Conservation (phyloP, 179 eudicot species). For the Pouteria campechiana region DNA sequence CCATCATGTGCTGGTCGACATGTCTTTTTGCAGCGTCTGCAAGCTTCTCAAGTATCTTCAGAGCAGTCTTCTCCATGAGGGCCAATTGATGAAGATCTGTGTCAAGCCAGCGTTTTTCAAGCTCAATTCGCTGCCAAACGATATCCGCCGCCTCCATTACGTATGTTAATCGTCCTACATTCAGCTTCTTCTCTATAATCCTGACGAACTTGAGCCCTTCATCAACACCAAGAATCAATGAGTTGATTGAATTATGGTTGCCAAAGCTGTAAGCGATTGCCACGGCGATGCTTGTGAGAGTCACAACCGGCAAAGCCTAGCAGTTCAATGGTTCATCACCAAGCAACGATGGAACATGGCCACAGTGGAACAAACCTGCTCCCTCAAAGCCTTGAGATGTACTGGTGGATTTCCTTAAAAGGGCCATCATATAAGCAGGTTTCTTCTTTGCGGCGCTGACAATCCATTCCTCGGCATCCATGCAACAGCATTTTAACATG, state of each 20-base stretch:
- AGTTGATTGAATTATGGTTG: neutral
- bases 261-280: slow-evolving; percentile 9
- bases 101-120: slow-evolving; percentile 5
- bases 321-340: slow-evolving; percentile 11
- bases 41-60: slow-evolving; percentile 1
- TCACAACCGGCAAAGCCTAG: slow-evolving; percentile 17
- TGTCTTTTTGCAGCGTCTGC: neutral
- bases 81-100: neutral
- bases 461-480: slow-evolving; percentile 1
- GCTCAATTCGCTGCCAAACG: slow-evolving; percentile 5
- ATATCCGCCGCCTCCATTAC: neutral
- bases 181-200: slow-evolving; percentile 2
- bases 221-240: slow-evolving; percentile 3
- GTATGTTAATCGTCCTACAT: neutral
- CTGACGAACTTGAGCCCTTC: slow-evolving; percentile 2
- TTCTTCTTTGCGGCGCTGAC: slow-evolving; percentile 5
- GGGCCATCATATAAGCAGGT: slow-evolving; percentile 5
- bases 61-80: neutral
- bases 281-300: slow-evolving; percentile 21
- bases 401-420: slow-evolving; percentile 1
- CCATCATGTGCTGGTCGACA: neutral
- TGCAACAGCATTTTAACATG: neutral
- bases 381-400: slow-evolving; percentile 13
- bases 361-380: slow-evolving; percentile 9
- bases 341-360: slow-evolving; percentile 2